phyloP scores from a whole-genome alignment of 192 early-diverging fungal genomes.

The Backusella parvicylindrica region DNA sequence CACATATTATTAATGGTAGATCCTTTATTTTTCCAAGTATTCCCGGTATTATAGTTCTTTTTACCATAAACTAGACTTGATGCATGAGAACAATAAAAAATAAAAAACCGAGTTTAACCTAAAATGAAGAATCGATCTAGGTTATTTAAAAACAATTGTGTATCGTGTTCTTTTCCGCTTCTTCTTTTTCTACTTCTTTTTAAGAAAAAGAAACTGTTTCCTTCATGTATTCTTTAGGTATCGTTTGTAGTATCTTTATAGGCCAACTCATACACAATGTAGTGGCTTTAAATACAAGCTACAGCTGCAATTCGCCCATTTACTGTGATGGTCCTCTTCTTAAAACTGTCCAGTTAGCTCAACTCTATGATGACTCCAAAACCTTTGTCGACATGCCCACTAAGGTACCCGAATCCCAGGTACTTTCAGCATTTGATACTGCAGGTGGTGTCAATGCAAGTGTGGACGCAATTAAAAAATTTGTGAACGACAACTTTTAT shows the following conservation, averaged over 20 bases:
- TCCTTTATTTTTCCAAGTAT: not conserved
- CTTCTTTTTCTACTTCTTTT: not conserved
- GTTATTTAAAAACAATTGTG: not conserved
- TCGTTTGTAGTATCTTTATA: not conserved
- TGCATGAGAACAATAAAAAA: not conserved
- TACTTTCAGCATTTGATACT: conserved; percentile 45
- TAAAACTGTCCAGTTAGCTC: conserved; percentile 59
- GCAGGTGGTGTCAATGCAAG: conserved; percentile 41
- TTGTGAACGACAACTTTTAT: conserved; percentile 57
- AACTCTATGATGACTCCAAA: conserved; percentile 63
- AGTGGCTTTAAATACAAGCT: not conserved
- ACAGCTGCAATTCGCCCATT: conserved; percentile 56
- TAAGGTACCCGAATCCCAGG: conserved; percentile 43
- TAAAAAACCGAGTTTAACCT: not conserved
- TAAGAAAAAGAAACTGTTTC: not conserved
- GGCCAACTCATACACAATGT: not conserved
- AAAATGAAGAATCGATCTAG: not conserved
- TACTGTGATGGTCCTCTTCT: conserved; percentile 66
- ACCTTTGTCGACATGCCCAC: conserved; percentile 72
- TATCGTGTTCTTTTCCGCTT: not conserved
- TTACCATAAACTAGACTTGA: not conserved
- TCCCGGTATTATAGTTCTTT: not conserved
- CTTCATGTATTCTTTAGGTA: not conserved
- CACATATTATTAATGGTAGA: not conserved
- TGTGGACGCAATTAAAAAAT: conserved; percentile 33